phyloP scores from a whole-genome alignment of 2,329 filamentous ascomycete genomes.

The Beauveria rudraprayagi region DNA sequence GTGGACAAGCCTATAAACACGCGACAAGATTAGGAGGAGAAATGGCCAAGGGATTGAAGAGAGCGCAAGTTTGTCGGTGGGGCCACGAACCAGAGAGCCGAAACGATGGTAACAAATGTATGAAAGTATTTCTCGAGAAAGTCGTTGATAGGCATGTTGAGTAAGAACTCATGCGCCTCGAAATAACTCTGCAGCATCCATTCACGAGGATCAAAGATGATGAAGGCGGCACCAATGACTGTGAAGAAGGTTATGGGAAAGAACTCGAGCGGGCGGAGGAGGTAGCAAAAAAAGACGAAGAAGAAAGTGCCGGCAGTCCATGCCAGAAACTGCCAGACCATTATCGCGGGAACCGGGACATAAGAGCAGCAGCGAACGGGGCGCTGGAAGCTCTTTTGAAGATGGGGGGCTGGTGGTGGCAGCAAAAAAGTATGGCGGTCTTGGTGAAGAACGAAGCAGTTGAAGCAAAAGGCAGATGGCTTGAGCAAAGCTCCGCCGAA shows the following conservation, averaged over 20 bases:
- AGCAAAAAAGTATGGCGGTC: neutral
- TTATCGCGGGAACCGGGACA: conserved; percentile 28
- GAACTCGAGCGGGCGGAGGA: conserved; percentile 24
- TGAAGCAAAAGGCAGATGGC: conserved; percentile 6
- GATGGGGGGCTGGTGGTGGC: neutral
- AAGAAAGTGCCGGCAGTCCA: conserved; percentile 29
- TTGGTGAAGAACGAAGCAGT: neutral
- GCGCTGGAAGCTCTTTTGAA: conserved; percentile 1
- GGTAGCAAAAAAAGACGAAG: conserved; percentile 29
- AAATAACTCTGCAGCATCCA: conserved; percentile 8
- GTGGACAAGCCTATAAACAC: conserved; percentile 61
- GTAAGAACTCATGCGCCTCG: conserved; percentile 9
- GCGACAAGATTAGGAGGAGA: neutral
- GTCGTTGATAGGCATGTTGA: conserved; percentile 19
- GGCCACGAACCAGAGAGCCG: conserved; percentile 12
- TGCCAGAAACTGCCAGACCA: conserved; percentile 35
- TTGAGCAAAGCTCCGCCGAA: conserved; percentile 2
- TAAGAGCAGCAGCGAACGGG: conserved; percentile 6
- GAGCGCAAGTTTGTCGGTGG: conserved; percentile 27
- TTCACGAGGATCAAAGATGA: conserved; percentile 16
- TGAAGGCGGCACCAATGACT: conserved; percentile 17
- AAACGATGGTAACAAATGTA: conserved; percentile 15
- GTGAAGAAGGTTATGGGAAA: conserved; percentile 9
- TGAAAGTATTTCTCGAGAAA: conserved; percentile 6
- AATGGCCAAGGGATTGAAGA: conserved; percentile 35